Evolutionary conservation across 495 filamentous ascomycete species (phyloP).

Genomic region (Trichoderma erinaceum): DNA sequence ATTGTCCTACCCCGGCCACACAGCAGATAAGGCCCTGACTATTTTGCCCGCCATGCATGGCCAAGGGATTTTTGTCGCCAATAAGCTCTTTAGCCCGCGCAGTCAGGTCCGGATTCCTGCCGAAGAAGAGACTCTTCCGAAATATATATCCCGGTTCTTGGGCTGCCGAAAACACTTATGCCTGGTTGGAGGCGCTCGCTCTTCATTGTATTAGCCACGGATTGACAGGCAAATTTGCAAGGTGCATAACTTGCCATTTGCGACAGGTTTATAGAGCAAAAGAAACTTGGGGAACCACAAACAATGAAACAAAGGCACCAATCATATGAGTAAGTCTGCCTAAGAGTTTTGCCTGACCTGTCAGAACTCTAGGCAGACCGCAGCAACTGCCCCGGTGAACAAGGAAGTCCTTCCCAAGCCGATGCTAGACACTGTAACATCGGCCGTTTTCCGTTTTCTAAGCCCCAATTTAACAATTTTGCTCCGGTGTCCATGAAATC

Average conservation of each 20-base stretch:
- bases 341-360: not conserved
- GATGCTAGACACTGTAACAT: not conserved
- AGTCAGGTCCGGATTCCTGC: not conserved
- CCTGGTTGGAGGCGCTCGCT: not conserved
- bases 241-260: not conserved
- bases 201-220: not conserved
- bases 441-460: not conserved
- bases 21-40: not conserved
- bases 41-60: not conserved
- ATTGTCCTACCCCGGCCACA: not conserved
- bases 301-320: not conserved
- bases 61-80: not conserved
- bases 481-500: not conserved
- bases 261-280: not conserved
- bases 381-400: not conserved
- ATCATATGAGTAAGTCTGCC: not conserved
- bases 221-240: not conserved
- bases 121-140: conserved; percentile 3
- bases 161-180: not conserved
- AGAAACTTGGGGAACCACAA: not conserved
- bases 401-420: not conserved
- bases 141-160: not conserved
- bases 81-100: not conserved
- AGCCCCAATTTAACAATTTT: not conserved
- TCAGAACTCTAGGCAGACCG: not conserved